These are phyloP conservation scores for Pistacia integerrima DNA, from an alignment of 345 rosid genomes.

Conservation along the genomic window DNA sequence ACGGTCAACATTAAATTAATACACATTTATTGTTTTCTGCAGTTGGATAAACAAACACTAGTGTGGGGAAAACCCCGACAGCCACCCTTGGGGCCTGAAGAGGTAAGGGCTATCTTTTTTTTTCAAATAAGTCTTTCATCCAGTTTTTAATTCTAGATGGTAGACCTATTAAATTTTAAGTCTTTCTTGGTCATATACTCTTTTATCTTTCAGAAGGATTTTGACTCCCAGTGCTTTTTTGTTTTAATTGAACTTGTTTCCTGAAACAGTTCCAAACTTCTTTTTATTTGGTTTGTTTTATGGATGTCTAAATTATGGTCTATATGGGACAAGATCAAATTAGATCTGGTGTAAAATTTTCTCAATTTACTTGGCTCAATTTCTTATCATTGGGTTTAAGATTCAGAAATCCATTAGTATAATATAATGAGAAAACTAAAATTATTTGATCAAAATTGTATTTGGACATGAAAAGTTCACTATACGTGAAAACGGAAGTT, in stretches of 20 bases:
- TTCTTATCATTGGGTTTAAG: neutral
- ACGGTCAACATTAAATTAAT: conserved; percentile 6
- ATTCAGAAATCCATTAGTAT: too few relatives aligned
- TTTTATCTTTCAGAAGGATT: neutral
- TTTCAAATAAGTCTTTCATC: neutral
- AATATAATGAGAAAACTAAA: too few relatives aligned
- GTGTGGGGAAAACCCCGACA: conserved; percentile 97
- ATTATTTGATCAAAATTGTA: neutral
- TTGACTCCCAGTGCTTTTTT: neutral
- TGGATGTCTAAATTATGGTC: neutral
- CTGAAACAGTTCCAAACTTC: neutral
- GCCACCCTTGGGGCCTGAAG: conserved; percentile 64
- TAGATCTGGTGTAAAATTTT: neutral
- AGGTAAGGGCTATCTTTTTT: conserved; percentile 48
- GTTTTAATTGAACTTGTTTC: neutral
- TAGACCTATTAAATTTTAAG: conserved; percentile 2
- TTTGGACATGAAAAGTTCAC: neutral
- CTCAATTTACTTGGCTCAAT: neutral
- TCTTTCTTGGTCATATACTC: neutral
- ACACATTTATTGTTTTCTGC: conserved; percentile 24
- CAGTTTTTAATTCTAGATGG: neutral
- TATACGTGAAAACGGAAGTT: neutral
- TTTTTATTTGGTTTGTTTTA: neutral
- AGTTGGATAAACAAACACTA: conserved; percentile 75
- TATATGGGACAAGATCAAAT: neutral